Conservation (phyloP, 257 asterid species). For the Solanum gracilifrons region DNA sequence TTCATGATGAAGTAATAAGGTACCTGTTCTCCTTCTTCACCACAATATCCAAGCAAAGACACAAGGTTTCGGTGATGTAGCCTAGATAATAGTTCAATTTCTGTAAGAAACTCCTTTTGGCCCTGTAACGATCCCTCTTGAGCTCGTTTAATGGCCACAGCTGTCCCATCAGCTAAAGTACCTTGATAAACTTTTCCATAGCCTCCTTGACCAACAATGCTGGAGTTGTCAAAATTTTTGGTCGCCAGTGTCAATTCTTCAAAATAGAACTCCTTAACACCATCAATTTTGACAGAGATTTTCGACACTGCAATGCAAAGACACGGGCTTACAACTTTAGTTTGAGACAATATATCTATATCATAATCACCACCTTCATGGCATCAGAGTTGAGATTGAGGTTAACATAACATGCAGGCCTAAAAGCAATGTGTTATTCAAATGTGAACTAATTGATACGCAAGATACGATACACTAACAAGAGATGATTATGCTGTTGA, state of each 20-base stretch:
- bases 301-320: conserved; percentile 51
- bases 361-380: background rate
- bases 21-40: conserved; percentile 98
- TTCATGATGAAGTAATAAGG: background rate
- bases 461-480: background rate
- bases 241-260: conserved; percentile 68
- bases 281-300: conserved; percentile 69
- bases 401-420: background rate
- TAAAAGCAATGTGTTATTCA: background rate
- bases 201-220: conserved; percentile 85
- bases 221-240: conserved; percentile 38
- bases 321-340: background rate
- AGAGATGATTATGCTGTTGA: background rate
- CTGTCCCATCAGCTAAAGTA: conserved; percentile 61
- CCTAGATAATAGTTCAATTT: conserved; percentile 79
- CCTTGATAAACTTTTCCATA: conserved; percentile 94
- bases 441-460: background rate
- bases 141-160: conserved; percentile 93
- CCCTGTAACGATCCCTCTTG: conserved; percentile 92
- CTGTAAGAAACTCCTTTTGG: conserved; percentile 91
- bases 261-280: conserved; percentile 67
- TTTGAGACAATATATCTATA: background rate
- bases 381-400: background rate
- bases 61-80: conserved; percentile 88
- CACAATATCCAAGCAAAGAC: conserved; percentile 80